phyloP scores from a whole-genome alignment of 208 protist genomes.

The Sergeia podlipaevii region DNA sequence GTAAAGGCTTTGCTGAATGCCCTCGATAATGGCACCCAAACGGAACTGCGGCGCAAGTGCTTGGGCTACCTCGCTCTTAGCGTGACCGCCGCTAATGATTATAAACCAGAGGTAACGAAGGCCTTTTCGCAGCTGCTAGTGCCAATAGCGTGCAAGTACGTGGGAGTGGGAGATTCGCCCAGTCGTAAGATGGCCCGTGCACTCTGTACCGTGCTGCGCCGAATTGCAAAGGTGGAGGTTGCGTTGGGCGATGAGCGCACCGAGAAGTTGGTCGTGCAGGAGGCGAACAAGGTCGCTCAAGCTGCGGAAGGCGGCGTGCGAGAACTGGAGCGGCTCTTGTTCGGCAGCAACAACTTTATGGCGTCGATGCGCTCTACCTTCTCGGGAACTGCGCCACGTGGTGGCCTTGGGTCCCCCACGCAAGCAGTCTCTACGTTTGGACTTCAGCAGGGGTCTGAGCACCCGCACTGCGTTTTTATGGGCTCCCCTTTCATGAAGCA shows the following conservation, averaged over 20 bases:
- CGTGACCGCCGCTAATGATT: conserved; percentile 26
- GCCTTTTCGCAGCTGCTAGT: conserved; percentile 8
- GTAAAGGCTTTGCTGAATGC: conserved; percentile 35
- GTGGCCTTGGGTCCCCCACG: too few species aligned
- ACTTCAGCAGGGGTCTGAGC: too few species aligned
- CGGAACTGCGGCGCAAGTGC: conserved; percentile 75
- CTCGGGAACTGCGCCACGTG: too few species aligned
- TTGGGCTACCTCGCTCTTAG: conserved; percentile 76
- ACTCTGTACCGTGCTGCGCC: conserved; percentile 59
- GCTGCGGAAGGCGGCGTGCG: conserved; percentile 29
- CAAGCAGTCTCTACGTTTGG: too few species aligned
- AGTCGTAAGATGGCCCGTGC: conserved; percentile 80
- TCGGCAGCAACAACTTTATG: conserved; percentile 47
- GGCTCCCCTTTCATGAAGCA: too few species aligned
- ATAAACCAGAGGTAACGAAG: neutral
- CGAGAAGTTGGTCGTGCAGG: conserved; percentile 50
- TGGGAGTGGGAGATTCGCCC: conserved; percentile 56
- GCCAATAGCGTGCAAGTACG: conserved; percentile 31
- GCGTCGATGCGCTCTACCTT: conserved; percentile 39
- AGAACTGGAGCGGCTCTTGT: conserved; percentile 42
- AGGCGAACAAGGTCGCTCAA: conserved; percentile 33
- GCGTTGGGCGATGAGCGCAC: conserved; percentile 36
- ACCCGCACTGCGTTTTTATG: too few species aligned
- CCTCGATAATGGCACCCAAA: conserved; percentile 56
- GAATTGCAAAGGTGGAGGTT: conserved; percentile 7